Conservation (phyloP, 306 rosid species). For the Inga oerstediana region DNA sequence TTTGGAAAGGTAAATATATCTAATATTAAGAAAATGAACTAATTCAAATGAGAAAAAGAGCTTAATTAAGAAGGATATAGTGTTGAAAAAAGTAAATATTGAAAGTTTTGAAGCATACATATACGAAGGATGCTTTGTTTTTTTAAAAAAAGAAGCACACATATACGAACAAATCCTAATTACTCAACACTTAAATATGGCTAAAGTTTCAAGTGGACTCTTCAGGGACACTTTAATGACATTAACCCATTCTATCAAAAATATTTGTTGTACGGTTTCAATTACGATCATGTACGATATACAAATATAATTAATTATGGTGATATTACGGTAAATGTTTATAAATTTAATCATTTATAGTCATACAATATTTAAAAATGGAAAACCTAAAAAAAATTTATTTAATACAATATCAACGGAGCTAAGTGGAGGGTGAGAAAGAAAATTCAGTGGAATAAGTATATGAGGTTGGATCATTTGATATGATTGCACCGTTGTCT, state of each 20-base stretch:
- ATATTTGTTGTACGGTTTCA: neutral
- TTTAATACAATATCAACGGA: neutral
- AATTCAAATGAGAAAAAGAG: neutral
- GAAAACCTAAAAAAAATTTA: neutral
- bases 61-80: neutral
- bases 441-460: neutral
- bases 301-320: neutral
- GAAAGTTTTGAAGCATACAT: neutral
- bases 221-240: neutral
- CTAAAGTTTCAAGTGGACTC: neutral
- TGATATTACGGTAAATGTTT: neutral
- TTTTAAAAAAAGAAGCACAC: too few species aligned
- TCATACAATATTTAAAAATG: neutral
- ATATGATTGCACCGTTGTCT: constrained; percentile 7
- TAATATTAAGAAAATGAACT: neutral
- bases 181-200: neutral
- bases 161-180: too few species aligned
- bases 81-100: neutral
- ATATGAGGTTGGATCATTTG: constrained; percentile 6
- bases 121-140: neutral
- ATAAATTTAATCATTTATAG: neutral
- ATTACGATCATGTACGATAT: neutral
- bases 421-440: neutral
- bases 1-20: neutral
- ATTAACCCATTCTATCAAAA: neutral